These are phyloP conservation scores for Cyberlindnera maritima DNA, from an alignment of 805 yeast species.

Conservation along the genomic window DNA sequence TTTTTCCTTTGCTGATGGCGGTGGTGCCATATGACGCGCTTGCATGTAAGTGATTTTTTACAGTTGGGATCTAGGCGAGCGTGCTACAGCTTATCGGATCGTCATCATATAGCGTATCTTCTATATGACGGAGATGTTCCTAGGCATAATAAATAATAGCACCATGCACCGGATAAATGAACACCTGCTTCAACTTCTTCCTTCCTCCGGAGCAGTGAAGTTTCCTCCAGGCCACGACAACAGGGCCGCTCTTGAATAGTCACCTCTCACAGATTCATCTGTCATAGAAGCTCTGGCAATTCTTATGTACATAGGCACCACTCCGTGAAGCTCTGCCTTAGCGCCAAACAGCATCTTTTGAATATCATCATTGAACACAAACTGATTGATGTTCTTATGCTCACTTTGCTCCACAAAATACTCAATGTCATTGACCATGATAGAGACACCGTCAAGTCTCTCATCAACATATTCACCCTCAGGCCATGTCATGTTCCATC, in stretches of 20 bases:
- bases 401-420: conserved; percentile 55
- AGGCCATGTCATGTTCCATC: conserved; percentile 23
- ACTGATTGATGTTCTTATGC: conserved; percentile 39
- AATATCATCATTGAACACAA: conserved; percentile 34
- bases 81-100: too few relatives aligned
- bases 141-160: too few relatives aligned
- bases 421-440: conserved; percentile 79
- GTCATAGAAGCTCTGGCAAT: conserved; percentile 45
- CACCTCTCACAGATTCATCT: conserved; percentile 43
- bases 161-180: too few relatives aligned
- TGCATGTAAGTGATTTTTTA: too few relatives aligned
- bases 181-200: conserved; percentile 42
- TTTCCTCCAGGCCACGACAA: conserved; percentile 59
- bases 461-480: conserved; percentile 4
- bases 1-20: too few relatives aligned
- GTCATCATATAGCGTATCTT: too few relatives aligned
- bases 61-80: too few relatives aligned
- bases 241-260: conserved; percentile 63
- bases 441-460: conserved; percentile 45
- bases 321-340: conserved; percentile 30
- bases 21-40: too few relatives aligned
- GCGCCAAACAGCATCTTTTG: conserved; percentile 23
- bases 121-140: too few relatives aligned
- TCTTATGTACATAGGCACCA: conserved; percentile 49
- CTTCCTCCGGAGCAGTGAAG: conserved; percentile 49